Evolutionary conservation across 2,329 filamentous ascomycete genomes (phyloP).

Genomic region (Phaeosphaeria sp.): DNA sequence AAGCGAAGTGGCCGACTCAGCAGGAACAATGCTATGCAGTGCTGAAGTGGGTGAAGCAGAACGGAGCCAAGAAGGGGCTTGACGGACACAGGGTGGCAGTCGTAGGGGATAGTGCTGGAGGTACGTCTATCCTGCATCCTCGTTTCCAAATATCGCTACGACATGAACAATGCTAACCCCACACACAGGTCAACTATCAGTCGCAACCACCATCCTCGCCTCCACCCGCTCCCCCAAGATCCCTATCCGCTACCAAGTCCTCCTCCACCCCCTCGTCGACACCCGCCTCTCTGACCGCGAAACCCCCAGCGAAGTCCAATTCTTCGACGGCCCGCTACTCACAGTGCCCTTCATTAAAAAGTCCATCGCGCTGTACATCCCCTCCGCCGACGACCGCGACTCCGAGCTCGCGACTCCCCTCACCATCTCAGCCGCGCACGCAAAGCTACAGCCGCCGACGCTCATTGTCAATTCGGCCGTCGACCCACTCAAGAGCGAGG

Average conservation of each 20-base stretch:
- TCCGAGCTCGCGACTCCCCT: constrained; percentile 8
- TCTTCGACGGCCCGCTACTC: constrained; percentile 10
- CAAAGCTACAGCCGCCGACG: constrained; percentile 9
- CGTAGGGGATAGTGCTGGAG: neutral
- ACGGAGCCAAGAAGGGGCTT: neutral
- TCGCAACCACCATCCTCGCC: neutral
- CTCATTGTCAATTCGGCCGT: constrained; percentile 8
- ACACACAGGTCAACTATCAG: neutral
- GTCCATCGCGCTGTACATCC: constrained; percentile 4
- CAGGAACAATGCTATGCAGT: neutral
- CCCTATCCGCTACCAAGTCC: constrained; percentile 1
- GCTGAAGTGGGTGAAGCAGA: neutral
- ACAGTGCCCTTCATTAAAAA: constrained; percentile 5
- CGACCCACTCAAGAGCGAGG: constrained; percentile 2
- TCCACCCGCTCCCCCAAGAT: neutral
- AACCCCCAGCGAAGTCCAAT: constrained; percentile 5
- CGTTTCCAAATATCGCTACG: too few species aligned
- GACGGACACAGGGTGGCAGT: neutral
- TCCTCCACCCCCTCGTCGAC: constrained; percentile 2
- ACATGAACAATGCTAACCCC: neutral
- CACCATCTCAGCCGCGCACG: constrained; percentile 5
- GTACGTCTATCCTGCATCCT: neutral
- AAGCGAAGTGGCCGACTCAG: neutral
- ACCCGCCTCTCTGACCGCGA: constrained; percentile 3
- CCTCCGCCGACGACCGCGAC: neutral